Evolutionary conservation across 257 asterid genomes (phyloP).

Genomic region (Leonotis leonurus): DNA sequence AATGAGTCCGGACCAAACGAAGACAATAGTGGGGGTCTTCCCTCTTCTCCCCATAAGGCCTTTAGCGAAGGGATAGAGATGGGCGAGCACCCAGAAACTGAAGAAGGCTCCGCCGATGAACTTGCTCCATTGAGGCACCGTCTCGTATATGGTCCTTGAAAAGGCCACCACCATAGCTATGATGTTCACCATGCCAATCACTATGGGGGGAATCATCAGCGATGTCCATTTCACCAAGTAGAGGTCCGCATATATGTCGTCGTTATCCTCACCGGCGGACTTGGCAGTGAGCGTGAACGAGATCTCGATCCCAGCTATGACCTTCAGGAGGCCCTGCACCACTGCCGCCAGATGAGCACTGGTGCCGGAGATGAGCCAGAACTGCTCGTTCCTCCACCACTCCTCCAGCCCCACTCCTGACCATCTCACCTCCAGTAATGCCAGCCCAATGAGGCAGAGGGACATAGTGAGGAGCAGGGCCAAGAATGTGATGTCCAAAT

Average conservation of each 20-base stretch:
- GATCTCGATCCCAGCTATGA: conserved; percentile 54
- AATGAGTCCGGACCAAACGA: conserved; percentile 58
- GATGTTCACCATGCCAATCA: conserved; percentile 47
- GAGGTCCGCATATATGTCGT: conserved; percentile 46
- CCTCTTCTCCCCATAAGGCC: conserved; percentile 60
- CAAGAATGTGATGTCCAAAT: conserved; percentile 37
- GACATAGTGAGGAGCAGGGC: conserved; percentile 36
- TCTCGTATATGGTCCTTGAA: conserved; percentile 37
- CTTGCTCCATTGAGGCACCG: conserved; percentile 51
- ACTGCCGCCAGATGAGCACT: conserved; percentile 61
- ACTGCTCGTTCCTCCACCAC: conserved; percentile 69
- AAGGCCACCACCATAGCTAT: conserved; percentile 48
- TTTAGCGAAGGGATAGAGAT: conserved; percentile 53
- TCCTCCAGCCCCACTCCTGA: conserved; percentile 50
- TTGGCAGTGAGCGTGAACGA: conserved; percentile 54
- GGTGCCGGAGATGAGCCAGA: conserved; percentile 57
- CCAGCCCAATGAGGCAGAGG: conserved; percentile 41
- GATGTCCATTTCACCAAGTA: conserved; percentile 60
- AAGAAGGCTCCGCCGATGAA: conserved; percentile 59
- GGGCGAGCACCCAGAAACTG: conserved; percentile 64
- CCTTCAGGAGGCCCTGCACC: conserved; percentile 54
- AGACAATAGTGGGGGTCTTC: conserved; percentile 56
- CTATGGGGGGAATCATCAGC: conserved; percentile 60
- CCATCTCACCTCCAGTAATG: conserved; percentile 52
- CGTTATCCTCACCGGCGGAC: conserved; percentile 42